Conservation (phyloP, 139 green algal species). For the Astrephomene gubernaculifera region DNA sequence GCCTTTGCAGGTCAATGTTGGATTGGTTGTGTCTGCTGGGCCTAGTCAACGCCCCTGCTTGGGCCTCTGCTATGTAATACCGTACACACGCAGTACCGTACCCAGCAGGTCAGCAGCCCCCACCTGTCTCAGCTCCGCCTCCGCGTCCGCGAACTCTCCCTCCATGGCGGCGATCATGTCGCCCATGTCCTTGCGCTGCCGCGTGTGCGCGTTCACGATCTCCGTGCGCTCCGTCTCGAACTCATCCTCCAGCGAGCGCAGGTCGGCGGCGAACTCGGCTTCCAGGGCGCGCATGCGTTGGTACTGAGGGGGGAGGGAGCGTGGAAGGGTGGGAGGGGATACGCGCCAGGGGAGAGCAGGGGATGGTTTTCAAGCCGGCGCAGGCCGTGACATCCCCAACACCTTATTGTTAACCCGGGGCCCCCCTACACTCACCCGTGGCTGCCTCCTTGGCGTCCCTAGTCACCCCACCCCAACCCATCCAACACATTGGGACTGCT, state of each 20-base stretch:
- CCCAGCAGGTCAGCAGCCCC: background rate
- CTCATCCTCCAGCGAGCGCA: constrained; percentile 77
- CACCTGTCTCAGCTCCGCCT: constrained; percentile 67
- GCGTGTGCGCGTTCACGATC: constrained; percentile 70
- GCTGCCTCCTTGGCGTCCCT: too few species aligned
- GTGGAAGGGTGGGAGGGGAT: background rate
- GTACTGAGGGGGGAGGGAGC: background rate
- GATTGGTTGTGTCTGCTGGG: too few species aligned
- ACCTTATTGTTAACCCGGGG: too few species aligned
- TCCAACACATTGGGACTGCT: too few species aligned
- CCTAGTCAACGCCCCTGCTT: too few species aligned
- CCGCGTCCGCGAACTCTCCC: constrained; percentile 62
- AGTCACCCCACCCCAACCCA: too few species aligned
- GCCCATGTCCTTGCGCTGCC: constrained; percentile 84
- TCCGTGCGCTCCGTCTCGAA: constrained; percentile 78
- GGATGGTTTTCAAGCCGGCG: too few species aligned
- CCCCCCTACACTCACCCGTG: too few species aligned
- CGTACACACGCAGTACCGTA: background rate
- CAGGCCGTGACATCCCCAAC: too few species aligned
- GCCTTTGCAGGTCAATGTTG: too few species aligned
- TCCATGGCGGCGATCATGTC: constrained; percentile 87
- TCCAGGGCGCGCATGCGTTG: constrained; percentile 60
- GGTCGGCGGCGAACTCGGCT: constrained; percentile 70
- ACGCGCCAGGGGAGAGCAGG: background rate
- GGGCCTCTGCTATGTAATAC: too few species aligned